Evolutionary conservation across 306 rosid species (phyloP).

Genomic region (Cucurbita maxima): DNA sequence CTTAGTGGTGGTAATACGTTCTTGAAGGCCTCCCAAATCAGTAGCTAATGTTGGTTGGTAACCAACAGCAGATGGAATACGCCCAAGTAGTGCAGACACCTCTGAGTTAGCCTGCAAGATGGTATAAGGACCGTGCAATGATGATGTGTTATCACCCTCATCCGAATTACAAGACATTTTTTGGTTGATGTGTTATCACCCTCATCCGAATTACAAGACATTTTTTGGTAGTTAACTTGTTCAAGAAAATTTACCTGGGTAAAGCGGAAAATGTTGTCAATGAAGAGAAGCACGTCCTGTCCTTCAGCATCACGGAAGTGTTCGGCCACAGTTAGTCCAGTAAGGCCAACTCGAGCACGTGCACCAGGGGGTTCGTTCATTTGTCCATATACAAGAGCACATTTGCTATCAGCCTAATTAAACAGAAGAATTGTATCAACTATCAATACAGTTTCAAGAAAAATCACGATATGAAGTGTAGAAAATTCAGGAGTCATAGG

Average conservation of each 20-base stretch:
- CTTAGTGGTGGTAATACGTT: constrained; percentile 95
- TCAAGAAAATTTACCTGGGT: constrained; percentile 49
- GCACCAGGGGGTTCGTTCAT: constrained; percentile 99
- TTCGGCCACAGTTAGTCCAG: constrained; percentile 92
- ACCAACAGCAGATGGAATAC: constrained; percentile 99
- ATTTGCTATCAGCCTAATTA: constrained; percentile 77
- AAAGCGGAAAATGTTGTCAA: constrained; percentile 97
- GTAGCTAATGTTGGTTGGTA: constrained; percentile 97
- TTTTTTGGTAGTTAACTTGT: background rate
- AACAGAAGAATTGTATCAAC: background rate
- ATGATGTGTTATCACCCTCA: background rate
- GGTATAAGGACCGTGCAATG: background rate
- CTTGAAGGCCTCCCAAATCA: constrained; percentile 97
- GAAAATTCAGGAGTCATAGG: background rate
- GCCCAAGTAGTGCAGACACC: constrained; percentile 99
- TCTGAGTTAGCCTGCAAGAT: constrained; percentile 83
- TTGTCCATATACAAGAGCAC: constrained; percentile 97
- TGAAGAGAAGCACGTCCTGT: constrained; percentile 96
- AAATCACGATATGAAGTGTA: background rate
- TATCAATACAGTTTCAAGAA: background rate
- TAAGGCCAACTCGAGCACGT: constrained; percentile 98
- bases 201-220: background rate
- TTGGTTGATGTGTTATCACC: background rate
- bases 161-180: background rate
- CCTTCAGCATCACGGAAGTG: constrained; percentile 99